Evolutionary conservation across 306 rosid species (phyloP).

Genomic region (Lablab purpureus): DNA sequence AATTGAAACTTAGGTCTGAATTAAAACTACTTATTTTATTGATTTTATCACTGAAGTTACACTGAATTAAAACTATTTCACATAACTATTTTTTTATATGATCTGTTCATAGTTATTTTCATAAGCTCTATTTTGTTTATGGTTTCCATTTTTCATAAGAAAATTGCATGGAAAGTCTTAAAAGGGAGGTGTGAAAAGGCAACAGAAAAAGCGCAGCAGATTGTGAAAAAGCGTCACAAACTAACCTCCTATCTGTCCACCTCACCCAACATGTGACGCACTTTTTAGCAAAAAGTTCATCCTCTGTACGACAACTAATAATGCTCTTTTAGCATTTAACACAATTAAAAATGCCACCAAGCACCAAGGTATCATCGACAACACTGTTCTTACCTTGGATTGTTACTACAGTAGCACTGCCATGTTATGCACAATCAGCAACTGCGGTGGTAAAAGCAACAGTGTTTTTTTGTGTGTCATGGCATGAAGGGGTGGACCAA

Average conservation of each 20-base stretch:
- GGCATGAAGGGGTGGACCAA: slow-evolving; percentile 39
- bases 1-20: too few relatives aligned
- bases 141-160: too few relatives aligned
- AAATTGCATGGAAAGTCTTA: background rate
- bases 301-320: slow-evolving; percentile 27
- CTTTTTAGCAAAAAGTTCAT: slow-evolving; percentile 40
- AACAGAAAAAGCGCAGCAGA: slow-evolving; percentile 9
- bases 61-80: too few relatives aligned
- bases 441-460: background rate
- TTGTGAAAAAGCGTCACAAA: slow-evolving; percentile 32
- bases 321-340: background rate
- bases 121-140: too few relatives aligned
- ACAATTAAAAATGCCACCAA: slow-evolving; percentile 22
- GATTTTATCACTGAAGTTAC: too few relatives aligned
- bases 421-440: background rate
- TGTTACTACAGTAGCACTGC: background rate
- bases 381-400: background rate
- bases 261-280: slow-evolving; percentile 50
- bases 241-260: slow-evolving; percentile 35
- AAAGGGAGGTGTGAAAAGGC: slow-evolving; percentile 34
- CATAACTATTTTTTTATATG: too few relatives aligned
- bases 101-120: too few relatives aligned
- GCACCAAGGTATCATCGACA: background rate
- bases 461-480: background rate
- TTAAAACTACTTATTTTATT: too few relatives aligned